Conservation (phyloP, 169 alveolate genomes). For the Eimeria falciformis region DNA sequence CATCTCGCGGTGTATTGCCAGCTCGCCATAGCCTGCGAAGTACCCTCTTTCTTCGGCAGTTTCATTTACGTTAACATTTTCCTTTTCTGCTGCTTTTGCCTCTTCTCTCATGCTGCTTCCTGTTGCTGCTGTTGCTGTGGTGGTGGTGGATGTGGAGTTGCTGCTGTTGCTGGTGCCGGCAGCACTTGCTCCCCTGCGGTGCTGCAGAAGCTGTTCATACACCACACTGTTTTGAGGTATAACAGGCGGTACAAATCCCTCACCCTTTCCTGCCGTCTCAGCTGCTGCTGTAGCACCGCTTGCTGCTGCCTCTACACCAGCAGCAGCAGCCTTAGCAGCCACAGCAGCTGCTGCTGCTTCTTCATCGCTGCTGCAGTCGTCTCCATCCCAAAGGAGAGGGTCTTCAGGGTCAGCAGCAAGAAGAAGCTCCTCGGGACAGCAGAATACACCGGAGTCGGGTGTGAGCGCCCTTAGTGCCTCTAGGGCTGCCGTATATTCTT, state of each 20-base stretch:
- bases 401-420: slow-evolving; percentile 25
- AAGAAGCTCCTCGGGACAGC: slow-evolving; percentile 19
- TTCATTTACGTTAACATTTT: background rate
- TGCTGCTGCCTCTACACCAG: background rate
- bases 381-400: slow-evolving; percentile 22
- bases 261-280: background rate
- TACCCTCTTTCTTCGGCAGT: slow-evolving; percentile 80
- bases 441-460: background rate
- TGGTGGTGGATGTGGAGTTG: background rate
- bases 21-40: slow-evolving; percentile 91
- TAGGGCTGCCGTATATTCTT: background rate
- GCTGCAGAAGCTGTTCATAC: slow-evolving; percentile 15
- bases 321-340: background rate
- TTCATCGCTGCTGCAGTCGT: slow-evolving; percentile 15
- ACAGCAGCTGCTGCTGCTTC: background rate
- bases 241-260: background rate
- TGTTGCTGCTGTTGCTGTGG: background rate
- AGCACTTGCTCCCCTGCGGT: slow-evolving; percentile 6
- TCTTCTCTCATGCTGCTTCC: background rate
- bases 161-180: background rate
- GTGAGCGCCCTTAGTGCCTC: background rate
- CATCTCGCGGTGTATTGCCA: slow-evolving; percentile 95
- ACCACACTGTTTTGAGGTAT: background rate
- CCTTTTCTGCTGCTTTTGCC: background rate
- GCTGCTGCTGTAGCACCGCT: no score